A percentile compares a stretch with the other conserved stretches of the same genome.
Evolutionary conservation across 306 rosid species (phyloP).

Genomic region (Malus orientalis): DNA sequence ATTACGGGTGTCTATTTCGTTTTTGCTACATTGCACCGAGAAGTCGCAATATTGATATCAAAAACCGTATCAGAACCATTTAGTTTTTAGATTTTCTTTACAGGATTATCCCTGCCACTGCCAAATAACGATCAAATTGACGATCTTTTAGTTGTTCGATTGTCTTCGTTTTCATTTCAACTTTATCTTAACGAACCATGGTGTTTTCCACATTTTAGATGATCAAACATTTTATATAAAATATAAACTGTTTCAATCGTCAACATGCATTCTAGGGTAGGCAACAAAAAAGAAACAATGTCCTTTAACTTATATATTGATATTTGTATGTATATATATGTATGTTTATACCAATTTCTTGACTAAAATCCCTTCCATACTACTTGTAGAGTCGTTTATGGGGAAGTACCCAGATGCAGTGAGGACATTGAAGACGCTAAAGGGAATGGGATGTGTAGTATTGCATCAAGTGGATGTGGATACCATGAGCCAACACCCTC

Average conservation of each 20-base stretch:
- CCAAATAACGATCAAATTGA: too few relatives aligned
- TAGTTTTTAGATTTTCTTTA: too few relatives aligned
- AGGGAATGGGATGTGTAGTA: constrained; percentile 14
- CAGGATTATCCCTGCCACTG: too few relatives aligned
- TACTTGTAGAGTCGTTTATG: background rate
- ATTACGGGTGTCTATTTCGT: background rate
- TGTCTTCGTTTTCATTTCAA: too few relatives aligned
- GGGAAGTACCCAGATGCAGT: background rate
- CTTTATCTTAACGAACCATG: too few relatives aligned
- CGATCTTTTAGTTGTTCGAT: too few relatives aligned
- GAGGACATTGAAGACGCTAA: constrained; percentile 13
- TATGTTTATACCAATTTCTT: background rate
- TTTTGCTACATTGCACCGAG: too few relatives aligned
- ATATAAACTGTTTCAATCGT: background rate
- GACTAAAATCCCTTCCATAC: background rate
- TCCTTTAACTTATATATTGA: background rate
- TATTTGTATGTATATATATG: background rate
- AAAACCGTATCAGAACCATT: too few relatives aligned
- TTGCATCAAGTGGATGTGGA: constrained; percentile 26
- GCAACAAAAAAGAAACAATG: background rate
- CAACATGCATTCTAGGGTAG: background rate
- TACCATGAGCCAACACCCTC: constrained; percentile 7
- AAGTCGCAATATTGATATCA: too few relatives aligned
- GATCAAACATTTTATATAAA: too few relatives aligned
- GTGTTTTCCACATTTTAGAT: too few relatives aligned